Evolutionary conservation across 2,329 filamentous ascomycete genomes (phyloP), one percentile per base, ranked within the genome.

Genomic region (Purpureocillium takamizusanense): DNA sequence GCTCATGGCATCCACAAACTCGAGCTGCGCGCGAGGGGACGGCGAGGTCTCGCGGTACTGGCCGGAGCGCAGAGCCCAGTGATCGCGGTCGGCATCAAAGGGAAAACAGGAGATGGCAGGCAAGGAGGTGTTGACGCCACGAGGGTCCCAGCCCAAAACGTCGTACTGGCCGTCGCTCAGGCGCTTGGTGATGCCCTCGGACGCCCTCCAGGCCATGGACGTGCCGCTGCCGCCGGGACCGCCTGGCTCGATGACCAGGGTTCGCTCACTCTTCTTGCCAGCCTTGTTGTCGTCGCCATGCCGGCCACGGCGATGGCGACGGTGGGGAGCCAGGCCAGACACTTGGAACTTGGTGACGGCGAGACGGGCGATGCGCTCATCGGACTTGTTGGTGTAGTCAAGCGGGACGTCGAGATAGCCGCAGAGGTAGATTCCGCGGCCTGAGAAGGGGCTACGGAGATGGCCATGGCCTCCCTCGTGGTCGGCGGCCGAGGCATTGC

Each of bases 111-210:
- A 51, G 2, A 67, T 48, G 4, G 61, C 50, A 1, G 71, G 71
- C 7, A 60, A 60, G 2, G 69, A 66, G 1, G 56, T 50, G 45
- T 73, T 73, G 38, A 74, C 67, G 2, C 70, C 70, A 4, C 71
- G 63, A n/a, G 70, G 70, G 37, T 75, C 71, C 63, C 67, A 74
- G n/a, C 69, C 67, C 12, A 75, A 50, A 6, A 73, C 63, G 41
- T 73, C 69, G 16, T 62, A 68, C 16, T 54, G 49, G 16, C 62
- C 57, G 25, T 60, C 60, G 40, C 66, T 68, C 11, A 72, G 50
- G 3, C 65, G 61, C 39, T 60, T 47, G 4, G 63, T 61, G 28
- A 67, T 42, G 0, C 43, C 38, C 39, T 69, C 60, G 4, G 56
- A 60, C 0, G 44, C 45, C 6, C 57, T 46, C 65, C 64, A 70